Evolutionary conservation across 164 flowering plant genomes (phyloP), one percentile per base, ranked within the genome.

Genomic region (Aristolochia fimbriata): DNA sequence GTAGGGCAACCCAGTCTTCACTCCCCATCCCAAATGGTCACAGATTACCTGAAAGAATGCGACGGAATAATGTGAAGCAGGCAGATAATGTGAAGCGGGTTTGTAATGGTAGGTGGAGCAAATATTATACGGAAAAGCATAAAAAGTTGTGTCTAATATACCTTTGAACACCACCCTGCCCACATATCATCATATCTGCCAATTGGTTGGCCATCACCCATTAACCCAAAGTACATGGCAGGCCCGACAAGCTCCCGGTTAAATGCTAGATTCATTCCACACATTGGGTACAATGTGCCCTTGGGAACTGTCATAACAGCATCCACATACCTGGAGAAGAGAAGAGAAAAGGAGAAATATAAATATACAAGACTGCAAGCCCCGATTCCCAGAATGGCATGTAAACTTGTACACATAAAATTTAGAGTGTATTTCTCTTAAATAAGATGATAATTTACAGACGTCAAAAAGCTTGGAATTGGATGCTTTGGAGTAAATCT

Each of bases 191-290:
- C 75, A 45, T 71, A 74, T 51, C 77, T 45, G 20, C 78, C 73
- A 69, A 72, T 69, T 21, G 78, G 78, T 27, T 75, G 76, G 25
- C 78, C 78, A 61, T 75, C 78, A 49, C 78, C 78, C 78, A 75
- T 75, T 22, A 75, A 68, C 21, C 78, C 79, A 70, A 78, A 75
- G 54, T 78, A 78, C 79, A 78, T 76, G 54, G 82, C 77, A 47
- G 82, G 77, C 45, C 82, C 82, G 14, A 78, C 76, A 47, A 75
- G 77, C 47, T 75, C 79, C 61, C 79, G 61, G 69, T 76, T 45
- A 48, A 78, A 78, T 17, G 67, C 79, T 15, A 78, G 68, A 68
- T 78, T 78, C 81, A 78, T 78, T 45, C 79, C 81, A 60, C 81
- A 78, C 81, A 78, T 75, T 23, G 81, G 81, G 58, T 75, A 78